Evolutionary conservation across 1,139 yeast genomes (phyloP).

Genomic region (Kodamaea fungicola): DNA sequence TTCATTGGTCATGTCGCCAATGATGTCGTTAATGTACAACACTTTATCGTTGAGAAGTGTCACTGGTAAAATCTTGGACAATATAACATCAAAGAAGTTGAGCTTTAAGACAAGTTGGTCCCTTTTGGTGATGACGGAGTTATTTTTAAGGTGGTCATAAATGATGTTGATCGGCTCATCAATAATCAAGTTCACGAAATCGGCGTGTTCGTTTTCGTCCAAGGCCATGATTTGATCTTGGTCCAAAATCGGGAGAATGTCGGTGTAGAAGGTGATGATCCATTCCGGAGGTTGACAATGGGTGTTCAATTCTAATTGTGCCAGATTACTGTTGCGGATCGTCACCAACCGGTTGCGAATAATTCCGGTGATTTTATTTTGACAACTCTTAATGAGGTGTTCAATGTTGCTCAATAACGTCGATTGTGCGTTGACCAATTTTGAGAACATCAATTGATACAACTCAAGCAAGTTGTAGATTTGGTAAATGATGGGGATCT

Average conservation of each 20-base stretch:
- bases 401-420: slow-evolving; percentile 22
- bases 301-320: slow-evolving; percentile 39
- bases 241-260: slow-evolving; percentile 50
- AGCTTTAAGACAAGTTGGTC: slow-evolving; percentile 45
- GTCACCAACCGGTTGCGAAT: slow-evolving; percentile 41
- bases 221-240: slow-evolving; percentile 39
- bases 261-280: slow-evolving; percentile 57
- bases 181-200: slow-evolving; percentile 36
- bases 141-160: slow-evolving; percentile 27
- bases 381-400: slow-evolving; percentile 27
- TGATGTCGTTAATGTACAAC: slow-evolving; percentile 32
- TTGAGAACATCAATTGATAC: slow-evolving; percentile 67
- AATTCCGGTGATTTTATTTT: slow-evolving; percentile 39
- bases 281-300: slow-evolving; percentile 72
- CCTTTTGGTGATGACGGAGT: slow-evolving; percentile 20
- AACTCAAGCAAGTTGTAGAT: slow-evolving; percentile 62
- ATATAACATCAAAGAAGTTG: slow-evolving; percentile 59
- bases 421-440: slow-evolving; percentile 21
- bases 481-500: slow-evolving; percentile 52
- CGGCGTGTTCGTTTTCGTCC: slow-evolving; percentile 25
- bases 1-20: slow-evolving; percentile 31
- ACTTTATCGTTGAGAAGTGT: slow-evolving; percentile 36
- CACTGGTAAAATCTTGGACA: slow-evolving; percentile 53
- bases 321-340: slow-evolving; percentile 36
- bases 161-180: slow-evolving; percentile 50